Percentiles rank a stretch among this genome's conserved stretches.
Evolutionary conservation across 2,329 filamentous ascomycete genomes (phyloP).

Genomic region (Talaromyces albobiverticillius): DNA sequence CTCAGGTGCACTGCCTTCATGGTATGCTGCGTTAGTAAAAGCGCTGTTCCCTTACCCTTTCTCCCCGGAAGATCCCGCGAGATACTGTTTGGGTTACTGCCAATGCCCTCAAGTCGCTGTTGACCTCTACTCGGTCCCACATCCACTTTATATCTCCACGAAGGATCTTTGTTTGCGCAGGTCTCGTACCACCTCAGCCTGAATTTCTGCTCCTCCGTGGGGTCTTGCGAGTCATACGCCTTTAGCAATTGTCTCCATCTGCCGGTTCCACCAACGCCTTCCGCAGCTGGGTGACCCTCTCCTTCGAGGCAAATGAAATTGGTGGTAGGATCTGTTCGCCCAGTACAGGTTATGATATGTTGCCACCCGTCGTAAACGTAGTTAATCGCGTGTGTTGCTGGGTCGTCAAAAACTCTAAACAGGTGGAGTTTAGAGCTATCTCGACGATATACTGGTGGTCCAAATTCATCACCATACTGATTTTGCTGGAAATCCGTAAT

Average conservation of each 20-base stretch:
- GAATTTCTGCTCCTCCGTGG: conserved; percentile 24
- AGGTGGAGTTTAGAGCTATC: neutral
- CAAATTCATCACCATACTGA: neutral
- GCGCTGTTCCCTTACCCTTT: too few species aligned
- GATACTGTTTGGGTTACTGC: neutral
- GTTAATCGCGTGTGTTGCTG: conserved; percentile 2
- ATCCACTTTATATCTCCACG: neutral
- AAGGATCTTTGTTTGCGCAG: conserved; percentile 16
- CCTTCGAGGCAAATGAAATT: conserved; percentile 25
- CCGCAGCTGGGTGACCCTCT: conserved; percentile 27
- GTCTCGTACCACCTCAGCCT: conserved; percentile 28
- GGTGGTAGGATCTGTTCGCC: conserved; percentile 15
- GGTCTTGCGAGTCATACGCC: conserved; percentile 26
- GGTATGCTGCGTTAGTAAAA: neutral
- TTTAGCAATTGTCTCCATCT: conserved; percentile 31
- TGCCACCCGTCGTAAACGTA: conserved; percentile 29
- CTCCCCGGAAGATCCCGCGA: too few species aligned
- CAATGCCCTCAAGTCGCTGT: neutral
- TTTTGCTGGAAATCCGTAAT: neutral
- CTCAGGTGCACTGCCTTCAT: neutral
- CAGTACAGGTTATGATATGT: conserved; percentile 22
- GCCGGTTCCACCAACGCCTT: conserved; percentile 26
- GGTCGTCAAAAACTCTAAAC: conserved; percentile 8
- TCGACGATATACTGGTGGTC: neutral
- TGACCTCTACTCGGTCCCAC: neutral